Base-by-base conservation (phyloP, 2,329 filamentous ascomycete species). In the Ophiosphaerella herpotricha region DNA sequence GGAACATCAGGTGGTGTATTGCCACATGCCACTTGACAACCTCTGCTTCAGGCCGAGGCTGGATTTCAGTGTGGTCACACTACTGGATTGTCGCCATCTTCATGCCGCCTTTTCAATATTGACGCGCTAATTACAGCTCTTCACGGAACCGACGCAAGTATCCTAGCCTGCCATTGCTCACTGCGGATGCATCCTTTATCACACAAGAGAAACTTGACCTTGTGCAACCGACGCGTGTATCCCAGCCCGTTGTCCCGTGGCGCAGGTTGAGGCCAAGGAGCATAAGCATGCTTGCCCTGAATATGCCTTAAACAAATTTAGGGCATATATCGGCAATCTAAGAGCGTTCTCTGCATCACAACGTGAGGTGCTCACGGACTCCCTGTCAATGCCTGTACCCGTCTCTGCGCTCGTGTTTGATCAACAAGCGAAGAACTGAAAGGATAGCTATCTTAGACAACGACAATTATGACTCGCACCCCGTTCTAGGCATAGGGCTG, bases 381-480 rank as follows among this genome's bases (percentile, higher is more conserved):
- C 35, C 36, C 37, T 36, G 29, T 46, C 29, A 5, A 23, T 36
- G 37, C 44, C 37, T 46, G 21, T 14, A 40, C 26, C 44, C 44
- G 44, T 36, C 16, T 46, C 38, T 38, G 38, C 45, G 38, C 45
- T 31, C 31, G 38, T 35, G 14, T 18, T 29, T 34, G 45, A 47
- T 47, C 38, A 31, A n/a, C 45, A 41, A 36, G 38, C 45, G 32
- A 41, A 24, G 39, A 18, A 29, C 9, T 21, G 31, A 5, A 41
- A 29, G 38, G 14, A 21, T 21, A 21, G 18, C 4, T 3, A 40
- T n/a, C 36, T 13, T 36, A 33, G 38, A 18, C 32, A 7, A 13
- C 13, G 33, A 26, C n/a, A 13, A 18, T 21, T 31, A 47, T 47
- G 38, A 47, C 45, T 47, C 45, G 45, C 31, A 42, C 21, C 45